A percentile compares a stretch with the other conserved stretches of the same genome.
These are phyloP conservation scores for Globisporangium heterothallicum DNA, from an alignment of 352 stramenopile genomes.

Conservation along the genomic window DNA sequence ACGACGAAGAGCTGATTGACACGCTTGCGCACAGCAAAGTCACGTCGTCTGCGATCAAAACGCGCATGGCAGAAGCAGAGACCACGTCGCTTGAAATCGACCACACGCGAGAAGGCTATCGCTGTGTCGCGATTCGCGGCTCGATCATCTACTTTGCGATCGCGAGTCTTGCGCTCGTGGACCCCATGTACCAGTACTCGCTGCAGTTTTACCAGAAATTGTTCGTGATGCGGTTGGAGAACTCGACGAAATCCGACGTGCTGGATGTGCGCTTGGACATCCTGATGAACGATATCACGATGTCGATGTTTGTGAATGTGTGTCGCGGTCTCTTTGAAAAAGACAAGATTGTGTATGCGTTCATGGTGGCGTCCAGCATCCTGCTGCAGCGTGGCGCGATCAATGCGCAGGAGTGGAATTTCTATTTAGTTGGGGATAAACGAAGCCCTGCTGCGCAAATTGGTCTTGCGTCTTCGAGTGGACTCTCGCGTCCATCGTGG, in stretches of 20 bases:
- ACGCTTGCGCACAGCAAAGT: slow-evolving; percentile 87
- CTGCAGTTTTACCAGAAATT: slow-evolving; percentile 93
- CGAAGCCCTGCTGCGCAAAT: slow-evolving; percentile 48
- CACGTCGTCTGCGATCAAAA: slow-evolving; percentile 88
- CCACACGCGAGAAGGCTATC: slow-evolving; percentile 87
- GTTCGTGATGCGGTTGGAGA: slow-evolving; percentile 86
- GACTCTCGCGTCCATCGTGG: slow-evolving; percentile 45
- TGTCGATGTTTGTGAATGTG: slow-evolving; percentile 92
- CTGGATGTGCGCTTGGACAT: slow-evolving; percentile 84
- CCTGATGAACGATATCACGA: slow-evolving; percentile 89
- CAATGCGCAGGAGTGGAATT: slow-evolving; percentile 73
- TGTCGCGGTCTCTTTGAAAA: slow-evolving; percentile 93
- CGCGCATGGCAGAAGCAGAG: slow-evolving; percentile 86
- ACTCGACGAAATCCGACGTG: slow-evolving; percentile 73
- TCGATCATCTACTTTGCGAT: slow-evolving; percentile 95
- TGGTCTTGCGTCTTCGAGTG: slow-evolving; percentile 24
- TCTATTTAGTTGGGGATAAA: slow-evolving; percentile 88
- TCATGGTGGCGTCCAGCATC: slow-evolving; percentile 91
- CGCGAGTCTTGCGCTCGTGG: slow-evolving; percentile 86
- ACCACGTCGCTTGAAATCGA: slow-evolving; percentile 89
- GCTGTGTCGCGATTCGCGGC: slow-evolving; percentile 84
- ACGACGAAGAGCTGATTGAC: slow-evolving; percentile 93
- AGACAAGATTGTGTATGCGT: slow-evolving; percentile 94
- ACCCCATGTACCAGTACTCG: slow-evolving; percentile 95
- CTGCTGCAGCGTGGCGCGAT: slow-evolving; percentile 71